These are phyloP conservation scores for Aspergillus texensis DNA, from an alignment of 2,329 filamentous ascomycete genomes.

Conservation along the genomic window DNA sequence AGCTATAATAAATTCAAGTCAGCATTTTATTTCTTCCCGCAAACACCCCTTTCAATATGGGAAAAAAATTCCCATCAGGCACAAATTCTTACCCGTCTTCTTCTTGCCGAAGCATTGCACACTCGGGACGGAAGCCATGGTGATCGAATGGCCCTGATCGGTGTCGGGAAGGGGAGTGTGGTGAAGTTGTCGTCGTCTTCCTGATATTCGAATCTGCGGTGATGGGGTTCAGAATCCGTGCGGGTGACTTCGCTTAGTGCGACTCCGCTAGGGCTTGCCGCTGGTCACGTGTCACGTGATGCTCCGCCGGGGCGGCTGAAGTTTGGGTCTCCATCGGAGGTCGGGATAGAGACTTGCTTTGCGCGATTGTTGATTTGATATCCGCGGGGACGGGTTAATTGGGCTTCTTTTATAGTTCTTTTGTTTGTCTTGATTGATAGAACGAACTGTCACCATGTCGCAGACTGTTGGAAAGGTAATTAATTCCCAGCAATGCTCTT, in stretches of 20 bases:
- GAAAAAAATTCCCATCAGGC: conserved; percentile 8
- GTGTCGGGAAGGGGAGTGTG: conserved; percentile 44
- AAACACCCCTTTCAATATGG: conserved; percentile 5
- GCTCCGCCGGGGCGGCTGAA: not conserved
- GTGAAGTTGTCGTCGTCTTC: conserved; percentile 40
- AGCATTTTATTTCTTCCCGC: conserved; percentile 11
- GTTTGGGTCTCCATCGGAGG: conserved; percentile 6
- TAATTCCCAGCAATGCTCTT: not conserved
- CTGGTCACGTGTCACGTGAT: conserved; percentile 28
- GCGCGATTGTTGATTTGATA: not conserved
- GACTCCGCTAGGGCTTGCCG: conserved; percentile 35
- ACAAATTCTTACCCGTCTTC: conserved; percentile 64
- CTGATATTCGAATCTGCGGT: conserved; percentile 27
- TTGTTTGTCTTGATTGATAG: conserved; percentile 11
- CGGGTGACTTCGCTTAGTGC: conserved; percentile 47
- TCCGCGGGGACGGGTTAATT: conserved; percentile 8
- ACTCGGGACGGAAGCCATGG: conserved; percentile 77
- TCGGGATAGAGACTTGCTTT: conserved; percentile 1
- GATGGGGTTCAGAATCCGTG: conserved; percentile 34
- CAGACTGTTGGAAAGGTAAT: conserved; percentile 49
- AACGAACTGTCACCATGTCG: conserved; percentile 40
- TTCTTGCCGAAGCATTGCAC: conserved; percentile 99
- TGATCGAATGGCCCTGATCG: conserved; percentile 51
- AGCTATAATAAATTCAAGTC: conserved; percentile 54
- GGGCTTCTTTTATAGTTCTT: not conserved